Percentiles rank a stretch among this genome's conserved stretches.
Evolutionary conservation across 495 filamentous ascomycete species (phyloP).

Genomic region (Penicillium desertorum): DNA sequence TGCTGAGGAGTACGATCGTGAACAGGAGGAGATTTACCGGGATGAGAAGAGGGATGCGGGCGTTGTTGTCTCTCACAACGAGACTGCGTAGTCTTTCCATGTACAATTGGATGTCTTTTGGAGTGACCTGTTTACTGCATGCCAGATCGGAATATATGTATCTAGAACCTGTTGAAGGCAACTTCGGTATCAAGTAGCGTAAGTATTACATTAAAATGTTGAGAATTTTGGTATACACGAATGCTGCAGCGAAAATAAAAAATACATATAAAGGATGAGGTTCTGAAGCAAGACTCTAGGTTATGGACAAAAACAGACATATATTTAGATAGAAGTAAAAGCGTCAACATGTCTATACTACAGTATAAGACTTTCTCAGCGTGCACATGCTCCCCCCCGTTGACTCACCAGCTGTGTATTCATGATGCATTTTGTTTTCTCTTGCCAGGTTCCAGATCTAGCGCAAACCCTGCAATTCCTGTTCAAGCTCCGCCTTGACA

Average conservation of each 20-base stretch:
- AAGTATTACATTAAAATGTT: too few species aligned
- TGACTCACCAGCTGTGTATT: background rate
- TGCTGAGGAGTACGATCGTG: conserved; percentile 8
- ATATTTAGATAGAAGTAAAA: background rate
- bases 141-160: too few species aligned
- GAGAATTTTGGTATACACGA: too few species aligned
- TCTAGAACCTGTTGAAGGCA: too few species aligned
- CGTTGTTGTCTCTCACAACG: conserved; percentile 3
- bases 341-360: background rate
- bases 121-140: background rate
- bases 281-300: background rate
- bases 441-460: background rate
- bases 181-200: too few species aligned
- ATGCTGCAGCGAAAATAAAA: too few species aligned
- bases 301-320: background rate
- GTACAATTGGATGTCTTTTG: background rate
- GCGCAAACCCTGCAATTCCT: background rate
- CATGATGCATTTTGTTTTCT: background rate
- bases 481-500: conserved; percentile 25
- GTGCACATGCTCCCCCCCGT: background rate
- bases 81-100: background rate
- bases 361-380: background rate
- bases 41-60: conserved; percentile 5
- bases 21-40: conserved; percentile 1
- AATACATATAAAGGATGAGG: too few species aligned